Evolutionary conservation across 352 stramenopile species (phyloP), one percentile per base, ranked within the genome.

Genomic region (Blastocystis sp.): DNA sequence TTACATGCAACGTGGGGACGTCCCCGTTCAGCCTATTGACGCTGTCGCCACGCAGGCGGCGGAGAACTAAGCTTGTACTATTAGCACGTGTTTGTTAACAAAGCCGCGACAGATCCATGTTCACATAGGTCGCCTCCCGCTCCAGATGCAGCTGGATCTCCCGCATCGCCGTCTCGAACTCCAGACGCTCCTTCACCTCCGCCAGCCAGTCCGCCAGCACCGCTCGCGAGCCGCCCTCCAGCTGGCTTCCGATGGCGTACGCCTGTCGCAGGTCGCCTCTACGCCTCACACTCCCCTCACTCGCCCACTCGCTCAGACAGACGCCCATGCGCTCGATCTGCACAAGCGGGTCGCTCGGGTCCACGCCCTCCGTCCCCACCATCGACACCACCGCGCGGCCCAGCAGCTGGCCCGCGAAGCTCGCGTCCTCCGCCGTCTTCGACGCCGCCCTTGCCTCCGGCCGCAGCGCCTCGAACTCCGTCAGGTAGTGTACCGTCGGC

Each of bases 341-440:
- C 49, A 81, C 48, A 27, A 81, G 40, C 18, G 69, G 69, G 42
- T 81, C 69, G 21, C 40, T 21, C 24, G 54, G 42, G 11, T 48
- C 38, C 21, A 81, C 8, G 4, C 69, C 69, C 51, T 81, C 29
- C 4, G n/a, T 81, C n/a, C 69, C 69, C 21, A 81, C 69, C 46
- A 81, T 27, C 51, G 69, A 34, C 14, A 46, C 69, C 21, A 81
- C 69, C 49, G 69, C 24, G 16, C 69, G 44, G 18, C 69, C 69
- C 21, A 81, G 46, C 18, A 81, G 42, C 51, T 81, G 40, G 6
- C 69, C 69, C 40, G 44, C 69, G 36, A 81, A 81, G 11, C 69
- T 51, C 14, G 69, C 46, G 16, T 59, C n/a, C 40, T 81, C 69
- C 6, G 69, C 40, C 24, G 49, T 61, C 51, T 81, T 81, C 46